phyloP scores from a whole-genome alignment of 768 basidiomycete species.

The Trametes punicea region DNA sequence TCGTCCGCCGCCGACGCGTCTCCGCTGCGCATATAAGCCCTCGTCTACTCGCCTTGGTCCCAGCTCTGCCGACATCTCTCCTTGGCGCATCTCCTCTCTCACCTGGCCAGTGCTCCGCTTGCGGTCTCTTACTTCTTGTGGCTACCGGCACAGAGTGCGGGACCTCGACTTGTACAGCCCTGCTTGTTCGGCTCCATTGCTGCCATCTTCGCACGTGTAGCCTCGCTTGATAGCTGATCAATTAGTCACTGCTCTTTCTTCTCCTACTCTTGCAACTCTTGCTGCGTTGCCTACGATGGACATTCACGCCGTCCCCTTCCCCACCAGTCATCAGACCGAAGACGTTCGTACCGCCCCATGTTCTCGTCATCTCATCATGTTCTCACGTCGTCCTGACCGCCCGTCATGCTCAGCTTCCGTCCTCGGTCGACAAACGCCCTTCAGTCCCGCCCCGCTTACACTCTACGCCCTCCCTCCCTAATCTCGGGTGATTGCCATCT shows the following conservation, averaged over 20 bases:
- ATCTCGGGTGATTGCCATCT: conserved; percentile 49
- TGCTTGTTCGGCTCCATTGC: conserved; percentile 15
- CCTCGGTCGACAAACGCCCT: conserved; percentile 13
- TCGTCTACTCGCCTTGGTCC: neutral
- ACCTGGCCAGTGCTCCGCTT: conserved; percentile 2
- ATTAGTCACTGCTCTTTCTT: neutral
- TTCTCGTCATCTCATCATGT: conserved; percentile 9
- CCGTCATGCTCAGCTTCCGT: conserved; percentile 4
- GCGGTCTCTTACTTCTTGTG: conserved; percentile 1
- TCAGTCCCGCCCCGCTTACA: conserved; percentile 25
- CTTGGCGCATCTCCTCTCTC: neutral
- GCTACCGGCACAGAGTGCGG: neutral
- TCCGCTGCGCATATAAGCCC: neutral
- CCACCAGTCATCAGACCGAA: conserved; percentile 20
- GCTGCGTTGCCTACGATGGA: conserved; percentile 8
- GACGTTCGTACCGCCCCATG: conserved; percentile 14
- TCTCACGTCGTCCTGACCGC: conserved; percentile 9
- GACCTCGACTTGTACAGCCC: conserved; percentile 2
- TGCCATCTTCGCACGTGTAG: conserved; percentile 15
- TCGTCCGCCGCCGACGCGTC: neutral
- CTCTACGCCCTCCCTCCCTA: conserved; percentile 61
- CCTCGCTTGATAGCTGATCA: neutral
- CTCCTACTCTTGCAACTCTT: neutral
- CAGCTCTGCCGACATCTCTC: neutral
- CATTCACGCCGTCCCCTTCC: conserved; percentile 20